These are phyloP conservation scores for Anisodus tanguticus DNA, from an alignment of 257 asterid genomes.

Conservation along the genomic window DNA sequence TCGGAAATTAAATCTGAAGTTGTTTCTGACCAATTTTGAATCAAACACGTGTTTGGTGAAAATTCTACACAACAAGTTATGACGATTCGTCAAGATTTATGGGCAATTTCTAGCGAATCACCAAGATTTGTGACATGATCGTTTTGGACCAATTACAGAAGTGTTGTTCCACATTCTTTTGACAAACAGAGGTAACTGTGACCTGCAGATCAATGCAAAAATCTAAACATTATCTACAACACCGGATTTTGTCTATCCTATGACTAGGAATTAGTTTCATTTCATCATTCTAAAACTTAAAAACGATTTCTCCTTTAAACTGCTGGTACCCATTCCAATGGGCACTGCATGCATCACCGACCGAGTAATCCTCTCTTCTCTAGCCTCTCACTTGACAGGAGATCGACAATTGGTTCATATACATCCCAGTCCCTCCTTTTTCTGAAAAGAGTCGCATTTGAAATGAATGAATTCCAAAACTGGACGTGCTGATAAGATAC, in stretches of 20 bases:
- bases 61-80: too few relatives aligned
- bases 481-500: conserved; percentile 13
- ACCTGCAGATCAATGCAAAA: conserved; percentile 13
- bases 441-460: conserved; percentile 43
- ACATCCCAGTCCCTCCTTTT: conserved; percentile 88
- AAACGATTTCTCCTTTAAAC: background rate
- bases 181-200: background rate
- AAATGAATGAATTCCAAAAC: background rate
- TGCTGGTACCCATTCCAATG: background rate
- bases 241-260: background rate
- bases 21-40: too few relatives aligned
- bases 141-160: background rate
- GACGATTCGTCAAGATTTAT: too few relatives aligned
- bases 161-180: background rate
- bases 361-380: conserved; percentile 65
- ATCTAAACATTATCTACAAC: background rate
- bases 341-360: conserved; percentile 41
- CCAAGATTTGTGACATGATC: too few relatives aligned
- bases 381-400: conserved; percentile 84
- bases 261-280: conserved; percentile 19
- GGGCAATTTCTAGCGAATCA: too few relatives aligned
- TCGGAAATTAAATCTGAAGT: too few relatives aligned
- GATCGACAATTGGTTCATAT: conserved; percentile 80
- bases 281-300: background rate
- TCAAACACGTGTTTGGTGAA: too few relatives aligned